Evolutionary conservation across 495 filamentous ascomycete species (phyloP).

Genomic region (Lasiosphaeris hirsuta): DNA sequence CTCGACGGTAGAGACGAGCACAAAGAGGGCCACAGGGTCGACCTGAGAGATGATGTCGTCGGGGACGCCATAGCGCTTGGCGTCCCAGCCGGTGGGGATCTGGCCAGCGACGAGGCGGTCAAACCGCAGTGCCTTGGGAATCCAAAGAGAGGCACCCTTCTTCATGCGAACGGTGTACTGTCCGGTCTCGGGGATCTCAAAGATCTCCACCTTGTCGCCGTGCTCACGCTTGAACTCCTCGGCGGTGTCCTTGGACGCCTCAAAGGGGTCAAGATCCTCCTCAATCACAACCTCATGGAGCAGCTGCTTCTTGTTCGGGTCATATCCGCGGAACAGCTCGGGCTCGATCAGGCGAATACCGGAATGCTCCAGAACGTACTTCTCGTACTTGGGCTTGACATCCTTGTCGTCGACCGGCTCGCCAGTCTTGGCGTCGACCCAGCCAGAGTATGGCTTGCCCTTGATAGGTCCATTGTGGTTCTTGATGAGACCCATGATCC

Average conservation of each 20-base stretch:
- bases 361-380: constrained; percentile 90
- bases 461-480: constrained; percentile 99
- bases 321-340: constrained; percentile 94
- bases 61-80: constrained; percentile 88
- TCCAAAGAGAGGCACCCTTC: constrained; percentile 89
- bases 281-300: constrained; percentile 96
- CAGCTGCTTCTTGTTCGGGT: constrained; percentile 97
- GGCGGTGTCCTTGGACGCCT: constrained; percentile 93
- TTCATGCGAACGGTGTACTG: constrained; percentile 91
- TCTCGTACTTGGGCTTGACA: constrained; percentile 94
- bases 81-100: constrained; percentile 95
- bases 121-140: constrained; percentile 95
- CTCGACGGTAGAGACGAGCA: constrained; percentile 90
- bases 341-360: constrained; percentile 98
- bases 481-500: constrained; percentile 99
- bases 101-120: constrained; percentile 96
- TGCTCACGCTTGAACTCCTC: constrained; percentile 97
- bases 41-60: constrained; percentile 98
- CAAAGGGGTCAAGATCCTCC: constrained; percentile 95
- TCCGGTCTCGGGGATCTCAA: constrained; percentile 90
- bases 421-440: constrained; percentile 91
- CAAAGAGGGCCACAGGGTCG: constrained; percentile 91
- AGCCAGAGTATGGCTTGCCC: constrained; percentile 93
- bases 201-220: constrained; percentile 94
- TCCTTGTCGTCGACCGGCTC: constrained; percentile 98